Conservation (phyloP, 2,329 filamentous ascomycete genomes). For the Escovopsis sp. region DNA sequence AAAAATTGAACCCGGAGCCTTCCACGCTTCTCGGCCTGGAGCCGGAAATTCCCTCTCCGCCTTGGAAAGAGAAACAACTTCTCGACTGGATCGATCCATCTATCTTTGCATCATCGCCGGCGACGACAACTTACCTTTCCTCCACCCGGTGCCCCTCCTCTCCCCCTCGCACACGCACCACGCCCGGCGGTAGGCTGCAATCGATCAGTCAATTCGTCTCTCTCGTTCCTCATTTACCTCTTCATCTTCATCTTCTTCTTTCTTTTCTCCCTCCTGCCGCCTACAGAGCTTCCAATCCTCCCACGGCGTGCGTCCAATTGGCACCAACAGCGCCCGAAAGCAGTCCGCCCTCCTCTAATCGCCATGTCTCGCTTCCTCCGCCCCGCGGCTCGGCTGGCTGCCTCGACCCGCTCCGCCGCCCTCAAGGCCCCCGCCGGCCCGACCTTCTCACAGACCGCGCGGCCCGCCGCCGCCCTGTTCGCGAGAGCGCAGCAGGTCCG, state of each 20-base stretch:
- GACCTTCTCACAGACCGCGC: conserved; percentile 21
- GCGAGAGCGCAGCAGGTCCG: conserved; percentile 25
- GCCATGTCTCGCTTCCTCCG: conserved; percentile 38
- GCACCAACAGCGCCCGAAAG: background rate
- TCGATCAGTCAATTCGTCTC: background rate
- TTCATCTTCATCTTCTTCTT: too few relatives aligned
- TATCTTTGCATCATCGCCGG: background rate
- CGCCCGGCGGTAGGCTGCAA: background rate
- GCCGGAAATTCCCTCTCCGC: conserved; percentile 7
- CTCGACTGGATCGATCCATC: background rate
- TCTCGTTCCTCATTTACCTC: background rate
- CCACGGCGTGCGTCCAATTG: background rate
- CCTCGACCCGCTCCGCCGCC: conserved; percentile 25
- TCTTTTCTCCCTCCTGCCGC: too few relatives aligned
- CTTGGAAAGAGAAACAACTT: background rate
- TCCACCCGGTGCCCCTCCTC: background rate
- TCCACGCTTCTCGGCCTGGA: background rate
- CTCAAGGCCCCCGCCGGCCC: conserved; percentile 20
- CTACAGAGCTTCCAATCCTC: too few relatives aligned
- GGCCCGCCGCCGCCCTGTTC: conserved; percentile 19
- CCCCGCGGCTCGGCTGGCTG: conserved; percentile 33
- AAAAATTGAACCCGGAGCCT: conserved; percentile 5
- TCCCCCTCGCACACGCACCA: background rate
- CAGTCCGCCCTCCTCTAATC: conserved; percentile 5
- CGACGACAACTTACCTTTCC: background rate